Evolutionary conservation across 495 filamentous ascomycete genomes (phyloP).

Genomic region (Glutinoglossum americanum): DNA sequence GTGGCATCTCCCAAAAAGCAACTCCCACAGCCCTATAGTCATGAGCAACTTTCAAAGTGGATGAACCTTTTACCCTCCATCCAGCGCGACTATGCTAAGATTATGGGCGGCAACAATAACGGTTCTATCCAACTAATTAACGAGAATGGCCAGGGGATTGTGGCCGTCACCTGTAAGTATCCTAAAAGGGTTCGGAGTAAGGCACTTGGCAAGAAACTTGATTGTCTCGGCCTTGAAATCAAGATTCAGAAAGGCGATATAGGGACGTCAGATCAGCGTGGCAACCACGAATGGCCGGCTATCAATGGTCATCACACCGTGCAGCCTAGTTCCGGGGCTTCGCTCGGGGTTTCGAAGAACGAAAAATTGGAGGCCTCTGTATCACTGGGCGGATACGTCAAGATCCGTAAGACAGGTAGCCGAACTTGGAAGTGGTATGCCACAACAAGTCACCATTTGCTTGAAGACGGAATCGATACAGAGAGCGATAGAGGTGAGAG

Average conservation of each 20-base stretch:
- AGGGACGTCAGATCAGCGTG: neutral
- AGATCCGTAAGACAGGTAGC: neutral
- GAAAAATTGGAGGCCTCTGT: neutral
- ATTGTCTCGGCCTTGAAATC: neutral
- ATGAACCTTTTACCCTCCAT: neutral
- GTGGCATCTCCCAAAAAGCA: neutral
- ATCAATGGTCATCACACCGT: neutral
- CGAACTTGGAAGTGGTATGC: neutral
- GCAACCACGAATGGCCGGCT: neutral
- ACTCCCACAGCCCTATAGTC: neutral
- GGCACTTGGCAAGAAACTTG: neutral
- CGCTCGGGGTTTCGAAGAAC: neutral
- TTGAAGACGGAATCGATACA: neutral
- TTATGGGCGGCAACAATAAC: neutral
- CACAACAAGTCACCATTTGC: neutral
- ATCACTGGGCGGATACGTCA: neutral
- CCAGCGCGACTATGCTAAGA: neutral
- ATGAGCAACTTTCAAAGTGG: neutral
- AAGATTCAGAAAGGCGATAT: neutral
- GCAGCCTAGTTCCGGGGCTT: neutral
- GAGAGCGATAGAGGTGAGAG: neutral
- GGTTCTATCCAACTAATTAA: neutral
- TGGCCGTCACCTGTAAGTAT: neutral
- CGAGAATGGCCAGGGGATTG: neutral
- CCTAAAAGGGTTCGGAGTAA: neutral